Evolutionary conservation across 495 filamentous ascomycete genomes (phyloP), one percentile per base, ranked within the genome.

Genomic region (Aspergillus kassunensis): DNA sequence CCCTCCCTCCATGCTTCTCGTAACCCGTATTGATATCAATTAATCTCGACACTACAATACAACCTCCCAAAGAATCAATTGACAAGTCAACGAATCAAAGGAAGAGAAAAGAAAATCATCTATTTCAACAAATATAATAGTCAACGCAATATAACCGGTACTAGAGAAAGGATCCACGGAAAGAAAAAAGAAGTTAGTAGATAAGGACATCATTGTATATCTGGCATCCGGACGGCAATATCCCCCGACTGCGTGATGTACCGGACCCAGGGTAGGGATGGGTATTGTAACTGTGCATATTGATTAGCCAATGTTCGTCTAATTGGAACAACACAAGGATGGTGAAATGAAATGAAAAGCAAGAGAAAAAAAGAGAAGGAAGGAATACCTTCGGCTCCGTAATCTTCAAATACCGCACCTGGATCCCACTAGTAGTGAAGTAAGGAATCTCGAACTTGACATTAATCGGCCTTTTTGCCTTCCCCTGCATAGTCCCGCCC

Each of bases 381-480:
- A 33, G 16, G 15, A 12, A 78, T 77, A 96, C 91, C 90, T 99
- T 99, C 5, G 93, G 95, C 72, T 99, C 93, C 51, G 95, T 97
- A 61, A 99, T 99, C 81, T 99, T 99, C 71, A 99, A 68, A 66
- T 99, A 99, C 51, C 93, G 84, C 56, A 97, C 95, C 69, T 97
- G 93, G 63, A 99, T 99, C 27, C 93, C 93, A 68, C 88, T 93
- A 4, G 93, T 99, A 7, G 93, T 99, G 67, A 99, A 99, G 69
- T 99, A 99, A 24, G 95, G 95, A 67, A 97, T 97, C 77, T 99
- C 95, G 68, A 97, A 99, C 73, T 97, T 99, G 74, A 99, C 93
- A 66, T 87, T 91, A 63, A 97, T 97, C 2, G 95, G 95, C 53
- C 93, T 76, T 78, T 97, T 97, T 21, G 89, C 84, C 73, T 97